Conservation (phyloP, 1,284 basidiomycete genomes). For the Xanthoconium separans region DNA sequence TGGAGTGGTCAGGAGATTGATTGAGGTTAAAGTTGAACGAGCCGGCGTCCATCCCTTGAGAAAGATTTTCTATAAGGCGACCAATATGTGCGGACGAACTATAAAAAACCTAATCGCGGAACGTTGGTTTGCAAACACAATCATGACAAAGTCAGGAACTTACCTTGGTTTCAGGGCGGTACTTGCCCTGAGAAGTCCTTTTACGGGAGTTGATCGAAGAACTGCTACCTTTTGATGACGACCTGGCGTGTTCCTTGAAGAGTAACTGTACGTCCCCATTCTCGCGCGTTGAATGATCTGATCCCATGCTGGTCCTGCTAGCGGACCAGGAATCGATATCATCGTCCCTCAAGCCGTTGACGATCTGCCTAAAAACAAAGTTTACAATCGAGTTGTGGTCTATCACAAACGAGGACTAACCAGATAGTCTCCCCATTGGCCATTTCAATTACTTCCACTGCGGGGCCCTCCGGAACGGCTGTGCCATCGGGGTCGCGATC, state of each 20-base stretch:
- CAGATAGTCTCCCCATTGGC: conserved; percentile 83
- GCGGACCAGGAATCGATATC: conserved; percentile 68
- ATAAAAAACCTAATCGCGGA: conserved; percentile 64
- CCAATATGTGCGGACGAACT: conserved; percentile 75
- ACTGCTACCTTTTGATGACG: conserved; percentile 63
- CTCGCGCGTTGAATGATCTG: conserved; percentile 66
- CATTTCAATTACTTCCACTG: conserved; percentile 74
- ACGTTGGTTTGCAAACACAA: conserved; percentile 11
- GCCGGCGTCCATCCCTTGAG: conserved; percentile 74
- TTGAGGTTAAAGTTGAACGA: conserved; percentile 68
- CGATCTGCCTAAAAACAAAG: conserved; percentile 62
- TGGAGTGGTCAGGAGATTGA: conserved; percentile 47
- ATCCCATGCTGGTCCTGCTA: conserved; percentile 67
- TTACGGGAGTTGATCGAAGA: conserved; percentile 60
- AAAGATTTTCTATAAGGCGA: conserved; percentile 75
- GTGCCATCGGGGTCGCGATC: conserved; percentile 26
- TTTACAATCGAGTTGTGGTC: conserved; percentile 1
- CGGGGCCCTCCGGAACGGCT: conserved; percentile 53
- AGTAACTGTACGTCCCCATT: conserved; percentile 59
- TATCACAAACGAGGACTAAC: conserved; percentile 39
- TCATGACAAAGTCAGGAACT: conserved; percentile 24
- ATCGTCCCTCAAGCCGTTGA: conserved; percentile 76
- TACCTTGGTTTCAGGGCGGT: conserved; percentile 80
- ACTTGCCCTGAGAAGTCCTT: conserved; percentile 49
- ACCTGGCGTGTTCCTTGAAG: conserved; percentile 71